Conservation (phyloP, 2,329 filamentous ascomycete species). For the Thielaviopsis musarum region DNA sequence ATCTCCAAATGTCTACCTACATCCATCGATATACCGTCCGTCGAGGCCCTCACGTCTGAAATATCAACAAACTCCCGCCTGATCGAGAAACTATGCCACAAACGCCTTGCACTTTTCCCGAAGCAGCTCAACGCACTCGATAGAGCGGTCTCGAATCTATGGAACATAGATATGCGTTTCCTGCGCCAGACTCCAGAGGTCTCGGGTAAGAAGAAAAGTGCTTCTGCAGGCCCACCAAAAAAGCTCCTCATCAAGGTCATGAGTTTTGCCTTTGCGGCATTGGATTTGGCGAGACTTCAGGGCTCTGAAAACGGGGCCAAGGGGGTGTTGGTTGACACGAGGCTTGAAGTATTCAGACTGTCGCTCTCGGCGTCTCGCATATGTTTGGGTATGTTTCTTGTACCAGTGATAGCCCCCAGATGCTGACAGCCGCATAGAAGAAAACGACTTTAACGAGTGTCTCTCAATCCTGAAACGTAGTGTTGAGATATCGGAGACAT, state of each 20-base stretch:
- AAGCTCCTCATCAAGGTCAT: constrained; percentile 25
- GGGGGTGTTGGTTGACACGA: constrained; percentile 18
- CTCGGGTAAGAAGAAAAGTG: constrained; percentile 22
- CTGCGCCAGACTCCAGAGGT: constrained; percentile 37
- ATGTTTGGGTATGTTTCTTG: constrained; percentile 38
- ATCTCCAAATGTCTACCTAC: constrained; percentile 10
- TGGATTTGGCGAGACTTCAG: constrained; percentile 37
- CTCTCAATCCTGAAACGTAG: constrained; percentile 40
- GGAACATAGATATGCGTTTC: constrained; percentile 47
- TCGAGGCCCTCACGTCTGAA: constrained; percentile 18
- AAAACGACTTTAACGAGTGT: constrained; percentile 38
- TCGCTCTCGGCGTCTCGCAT: constrained; percentile 47
- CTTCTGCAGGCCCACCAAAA: constrained; percentile 12
- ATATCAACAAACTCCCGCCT: constrained; percentile 17
- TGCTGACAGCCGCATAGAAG: constrained; percentile 22
- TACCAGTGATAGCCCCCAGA: background rate
- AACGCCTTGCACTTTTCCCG: background rate
- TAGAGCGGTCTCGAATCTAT: constrained; percentile 38
- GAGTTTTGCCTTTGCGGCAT: constrained; percentile 47
- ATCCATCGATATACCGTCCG: constrained; percentile 13
- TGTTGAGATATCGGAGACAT: constrained; percentile 1
- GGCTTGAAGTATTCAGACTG: constrained; percentile 45
- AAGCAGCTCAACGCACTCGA: constrained; percentile 31
- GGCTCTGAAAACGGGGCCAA: constrained; percentile 15
- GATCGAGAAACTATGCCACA: constrained; percentile 12